phyloP scores from a whole-genome alignment of 331 rosid species.

The Pyracantha coccinea region DNA sequence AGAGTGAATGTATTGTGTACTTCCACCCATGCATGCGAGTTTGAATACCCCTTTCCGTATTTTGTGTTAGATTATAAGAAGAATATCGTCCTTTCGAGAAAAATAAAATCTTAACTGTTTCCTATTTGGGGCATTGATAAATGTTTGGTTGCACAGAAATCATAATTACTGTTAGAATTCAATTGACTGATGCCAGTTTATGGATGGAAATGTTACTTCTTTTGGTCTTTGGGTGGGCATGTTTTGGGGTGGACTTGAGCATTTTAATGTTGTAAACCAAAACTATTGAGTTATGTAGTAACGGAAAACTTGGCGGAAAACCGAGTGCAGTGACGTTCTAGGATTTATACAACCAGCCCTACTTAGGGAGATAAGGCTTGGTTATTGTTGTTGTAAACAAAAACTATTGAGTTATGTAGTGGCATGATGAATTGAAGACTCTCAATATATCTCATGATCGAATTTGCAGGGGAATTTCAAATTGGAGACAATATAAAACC shows the following conservation, averaged over 20 bases:
- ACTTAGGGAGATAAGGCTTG: too few relatives aligned
- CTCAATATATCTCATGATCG: neutral
- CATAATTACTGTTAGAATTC: neutral
- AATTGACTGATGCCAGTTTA: neutral
- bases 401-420: neutral
- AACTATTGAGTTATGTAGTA: neutral
- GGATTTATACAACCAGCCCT: too few relatives aligned
- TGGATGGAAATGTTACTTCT: neutral
- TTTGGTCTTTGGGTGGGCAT: neutral
- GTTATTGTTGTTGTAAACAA: neutral
- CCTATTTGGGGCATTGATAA: neutral
- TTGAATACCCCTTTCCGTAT: too few relatives aligned
- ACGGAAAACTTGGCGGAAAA: too few relatives aligned
- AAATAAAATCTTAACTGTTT: neutral
- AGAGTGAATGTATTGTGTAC: too few relatives aligned
- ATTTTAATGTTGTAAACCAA: neutral
- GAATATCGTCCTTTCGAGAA: neutral
- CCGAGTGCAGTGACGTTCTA: rapidly evolving
- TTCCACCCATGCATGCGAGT: too few relatives aligned
- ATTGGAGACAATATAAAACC: slow-evolving; percentile 60
- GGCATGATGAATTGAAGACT: neutral
- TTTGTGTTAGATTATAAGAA: too few relatives aligned
- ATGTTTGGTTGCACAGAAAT: neutral
- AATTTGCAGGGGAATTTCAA: slow-evolving; percentile 69
- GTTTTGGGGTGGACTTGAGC: neutral